phyloP scores from a whole-genome alignment of 2,329 filamentous ascomycete genomes.

The Aspergillus hiratsukae region DNA sequence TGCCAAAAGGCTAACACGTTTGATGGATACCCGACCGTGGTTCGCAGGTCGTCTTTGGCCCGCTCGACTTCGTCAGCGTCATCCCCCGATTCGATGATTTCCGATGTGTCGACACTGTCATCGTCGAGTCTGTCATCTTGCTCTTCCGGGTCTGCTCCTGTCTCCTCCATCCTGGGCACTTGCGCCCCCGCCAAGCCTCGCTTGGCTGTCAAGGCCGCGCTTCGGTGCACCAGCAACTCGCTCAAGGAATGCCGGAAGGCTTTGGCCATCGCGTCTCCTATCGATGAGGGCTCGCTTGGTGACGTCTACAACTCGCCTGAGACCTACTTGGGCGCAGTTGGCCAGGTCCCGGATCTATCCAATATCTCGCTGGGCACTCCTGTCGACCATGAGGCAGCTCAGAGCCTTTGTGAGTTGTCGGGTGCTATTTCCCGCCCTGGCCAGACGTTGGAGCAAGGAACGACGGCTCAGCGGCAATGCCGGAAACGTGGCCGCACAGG shows the following conservation, averaged over 20 bases:
- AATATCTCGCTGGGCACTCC: constrained; percentile 31
- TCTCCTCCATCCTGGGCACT: constrained; percentile 39
- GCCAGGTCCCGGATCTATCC: constrained; percentile 31
- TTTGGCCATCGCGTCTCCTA: constrained; percentile 34
- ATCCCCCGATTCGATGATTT: constrained; percentile 61
- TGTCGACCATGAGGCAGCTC: constrained; percentile 36
- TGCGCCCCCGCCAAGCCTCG: constrained; percentile 25
- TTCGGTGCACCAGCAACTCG: constrained; percentile 36
- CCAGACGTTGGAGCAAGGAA: constrained; percentile 7
- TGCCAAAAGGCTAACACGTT: constrained; percentile 35
- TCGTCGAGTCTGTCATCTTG: constrained; percentile 50
- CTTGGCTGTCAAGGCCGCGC: constrained; percentile 38
- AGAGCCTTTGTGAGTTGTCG: constrained; percentile 39
- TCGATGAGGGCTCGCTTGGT: constrained; percentile 32
- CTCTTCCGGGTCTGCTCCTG: constrained; percentile 50
- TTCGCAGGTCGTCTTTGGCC: constrained; percentile 47
- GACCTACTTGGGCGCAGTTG: constrained; percentile 20
- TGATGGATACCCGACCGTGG: constrained; percentile 47
- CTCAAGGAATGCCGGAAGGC: constrained; percentile 35
- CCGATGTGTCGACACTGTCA: constrained; percentile 54
- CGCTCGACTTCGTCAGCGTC: constrained; percentile 50
- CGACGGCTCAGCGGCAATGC: constrained; percentile 20
- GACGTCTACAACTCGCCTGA: constrained; percentile 35
- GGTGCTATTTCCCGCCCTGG: constrained; percentile 25
- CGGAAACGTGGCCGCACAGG: constrained; percentile 39